A percentile compares a stretch with the other conserved stretches of the same genome.
Conservation (phyloP, 768 basidiomycete genomes). For the Cytidiella melzeri region DNA sequence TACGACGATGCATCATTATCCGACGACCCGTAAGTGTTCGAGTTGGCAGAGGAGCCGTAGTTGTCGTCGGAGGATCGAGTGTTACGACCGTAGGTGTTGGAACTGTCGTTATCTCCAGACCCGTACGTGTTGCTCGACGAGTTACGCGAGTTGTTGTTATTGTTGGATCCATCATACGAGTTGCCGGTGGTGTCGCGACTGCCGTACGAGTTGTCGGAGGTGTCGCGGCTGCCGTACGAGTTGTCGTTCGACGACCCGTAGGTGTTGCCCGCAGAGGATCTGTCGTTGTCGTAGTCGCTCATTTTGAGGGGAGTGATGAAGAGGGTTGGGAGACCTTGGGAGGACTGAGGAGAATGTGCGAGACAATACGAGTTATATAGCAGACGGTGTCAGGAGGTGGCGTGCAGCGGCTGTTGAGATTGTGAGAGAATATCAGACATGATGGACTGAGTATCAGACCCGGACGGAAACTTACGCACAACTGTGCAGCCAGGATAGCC, state of each 20-base stretch:
- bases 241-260: slow-evolving; percentile 2
- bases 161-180: slow-evolving; percentile 8
- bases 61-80: not conserved
- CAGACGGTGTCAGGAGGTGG: not conserved
- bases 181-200: slow-evolving; percentile 6
- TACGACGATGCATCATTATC: not conserved
- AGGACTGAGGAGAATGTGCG: not conserved
- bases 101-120: too few relatives aligned
- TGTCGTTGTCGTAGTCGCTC: slow-evolving; percentile 7
- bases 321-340: too few relatives aligned
- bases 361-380: not conserved
- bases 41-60: slow-evolving; percentile 3
- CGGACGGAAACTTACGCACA: not conserved
- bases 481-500: not conserved
- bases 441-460: not conserved
- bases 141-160: slow-evolving; percentile 7
- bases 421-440: not conserved
- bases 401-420: not conserved
- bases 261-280: slow-evolving; percentile 3
- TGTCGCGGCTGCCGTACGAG: slow-evolving; percentile 3
- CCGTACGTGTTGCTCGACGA: too few relatives aligned
- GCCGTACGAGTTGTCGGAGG: slow-evolving; percentile 8
- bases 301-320: not conserved
- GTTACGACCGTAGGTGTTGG: too few relatives aligned
- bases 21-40: too few relatives aligned